Conservation (phyloP, 441 rosid species). For the Croton setiger region DNA sequence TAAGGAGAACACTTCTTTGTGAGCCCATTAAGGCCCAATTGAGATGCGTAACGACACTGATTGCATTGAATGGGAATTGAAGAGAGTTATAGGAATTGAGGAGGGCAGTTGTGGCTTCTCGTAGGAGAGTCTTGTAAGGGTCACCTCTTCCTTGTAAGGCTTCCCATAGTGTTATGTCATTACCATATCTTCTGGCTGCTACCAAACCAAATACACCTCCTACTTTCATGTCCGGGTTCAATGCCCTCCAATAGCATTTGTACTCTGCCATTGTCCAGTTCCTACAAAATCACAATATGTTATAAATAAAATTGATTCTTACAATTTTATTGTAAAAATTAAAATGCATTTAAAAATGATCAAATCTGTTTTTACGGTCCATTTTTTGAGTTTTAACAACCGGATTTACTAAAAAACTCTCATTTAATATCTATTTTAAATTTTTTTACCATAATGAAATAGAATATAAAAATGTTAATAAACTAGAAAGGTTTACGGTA, state of each 20-base stretch:
- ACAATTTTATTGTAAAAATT: too few species aligned
- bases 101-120: conserved; percentile 81
- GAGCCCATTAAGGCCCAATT: conserved; percentile 71
- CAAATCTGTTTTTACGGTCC: too few species aligned
- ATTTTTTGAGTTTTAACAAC: too few species aligned
- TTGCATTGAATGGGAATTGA: conserved; percentile 50
- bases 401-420: too few species aligned
- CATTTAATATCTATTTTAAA: too few species aligned
- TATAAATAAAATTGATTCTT: too few species aligned
- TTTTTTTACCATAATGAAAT: too few species aligned
- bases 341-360: too few species aligned
- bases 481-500: too few species aligned
- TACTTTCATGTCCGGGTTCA: conserved; percentile 62
- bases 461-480: too few species aligned
- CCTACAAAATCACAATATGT: conserved; percentile 27
- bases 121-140: conserved; percentile 64
- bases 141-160: conserved; percentile 74
- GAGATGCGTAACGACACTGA: conserved; percentile 43
- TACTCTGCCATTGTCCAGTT: conserved; percentile 64
- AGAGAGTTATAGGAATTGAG: conserved; percentile 74
- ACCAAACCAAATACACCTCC: conserved; percentile 56
- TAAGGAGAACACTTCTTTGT: conserved; percentile 40
- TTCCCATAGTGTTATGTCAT: conserved; percentile 55
- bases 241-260: conserved; percentile 72
- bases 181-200: conserved; percentile 59